These are phyloP conservation scores for Skeletonema menzelii DNA, from an alignment of 108 stramenopile genomes.

Conservation along the genomic window DNA sequence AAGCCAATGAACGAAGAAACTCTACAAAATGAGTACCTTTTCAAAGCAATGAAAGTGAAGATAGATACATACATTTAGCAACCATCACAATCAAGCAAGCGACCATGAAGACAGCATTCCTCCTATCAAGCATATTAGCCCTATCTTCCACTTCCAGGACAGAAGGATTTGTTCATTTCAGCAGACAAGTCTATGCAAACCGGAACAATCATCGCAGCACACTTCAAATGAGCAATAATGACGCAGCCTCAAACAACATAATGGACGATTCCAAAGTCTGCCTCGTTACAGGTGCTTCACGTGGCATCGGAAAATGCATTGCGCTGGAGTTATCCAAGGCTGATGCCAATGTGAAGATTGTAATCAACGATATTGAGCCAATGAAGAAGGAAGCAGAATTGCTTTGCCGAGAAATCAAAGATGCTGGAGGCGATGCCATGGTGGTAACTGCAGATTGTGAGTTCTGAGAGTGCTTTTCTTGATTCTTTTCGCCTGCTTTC, in stretches of 20 bases:
- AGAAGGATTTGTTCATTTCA: neutral
- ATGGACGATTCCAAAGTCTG: conserved; percentile 31
- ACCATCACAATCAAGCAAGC: neutral
- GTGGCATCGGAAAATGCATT: conserved; percentile 69
- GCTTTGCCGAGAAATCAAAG: conserved; percentile 25
- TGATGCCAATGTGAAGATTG: conserved; percentile 60
- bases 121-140: neutral
- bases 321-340: conserved; percentile 51
- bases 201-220: neutral
- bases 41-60: neutral
- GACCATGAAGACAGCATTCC: neutral
- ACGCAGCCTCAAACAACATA: neutral
- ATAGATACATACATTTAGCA: neutral
- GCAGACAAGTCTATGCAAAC: neutral
- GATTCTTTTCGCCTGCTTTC: neutral
- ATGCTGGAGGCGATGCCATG: conserved; percentile 29
- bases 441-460: conserved; percentile 51
- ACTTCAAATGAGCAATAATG: conserved; percentile 32
- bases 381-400: conserved; percentile 31
- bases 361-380: conserved; percentile 37
- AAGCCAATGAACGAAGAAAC: neutral
- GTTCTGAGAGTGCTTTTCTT: neutral
- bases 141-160: neutral
- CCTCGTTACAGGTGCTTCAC: conserved; percentile 54
- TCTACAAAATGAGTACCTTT: no score